A percentile compares a stretch with the other conserved stretches of the same genome.
These are phyloP conservation scores for Buxus sempervirens DNA, from an alignment of 164 flowering plant species.

Conservation along the genomic window DNA sequence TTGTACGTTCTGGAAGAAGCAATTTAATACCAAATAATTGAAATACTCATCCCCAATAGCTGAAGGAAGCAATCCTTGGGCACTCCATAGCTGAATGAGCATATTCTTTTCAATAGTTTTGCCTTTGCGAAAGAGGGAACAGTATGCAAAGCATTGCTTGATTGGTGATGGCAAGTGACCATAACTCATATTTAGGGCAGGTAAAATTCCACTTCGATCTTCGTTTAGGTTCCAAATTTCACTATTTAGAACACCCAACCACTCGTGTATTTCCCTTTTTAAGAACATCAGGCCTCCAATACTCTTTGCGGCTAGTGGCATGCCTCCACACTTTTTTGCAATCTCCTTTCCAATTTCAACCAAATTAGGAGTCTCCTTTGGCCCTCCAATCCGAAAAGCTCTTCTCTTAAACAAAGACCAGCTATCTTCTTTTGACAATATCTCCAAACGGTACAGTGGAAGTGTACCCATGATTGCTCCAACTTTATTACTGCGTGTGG, in stretches of 20 bases:
- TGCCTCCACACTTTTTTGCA: slow-evolving; percentile 12
- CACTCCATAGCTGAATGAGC: background rate
- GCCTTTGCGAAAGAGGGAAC: background rate
- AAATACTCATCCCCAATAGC: background rate
- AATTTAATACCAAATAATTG: background rate
- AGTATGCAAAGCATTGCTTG: slow-evolving; percentile 10
- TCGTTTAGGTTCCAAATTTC: background rate
- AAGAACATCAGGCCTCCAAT: slow-evolving; percentile 2
- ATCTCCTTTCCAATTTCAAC: slow-evolving; percentile 1
- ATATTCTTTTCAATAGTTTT: background rate
- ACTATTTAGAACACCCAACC: background rate
- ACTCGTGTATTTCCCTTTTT: background rate
- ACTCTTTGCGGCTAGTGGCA: slow-evolving; percentile 9
- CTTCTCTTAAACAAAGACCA: background rate
- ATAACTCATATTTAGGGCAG: slow-evolving; percentile 5
- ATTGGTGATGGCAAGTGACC: background rate
- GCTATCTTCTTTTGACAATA: too few species aligned
- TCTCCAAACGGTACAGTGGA: too few species aligned
- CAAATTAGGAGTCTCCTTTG: background rate
- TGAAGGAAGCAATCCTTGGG: background rate
- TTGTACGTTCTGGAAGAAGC: background rate
- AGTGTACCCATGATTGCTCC: too few species aligned
- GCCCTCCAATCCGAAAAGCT: background rate
- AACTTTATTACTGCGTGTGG: too few species aligned
- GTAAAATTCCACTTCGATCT: background rate